Evolutionary conservation across 2,329 filamentous ascomycete genomes (phyloP), one percentile per base, ranked within the genome.

Genomic region (Pseudocercospora pini-densiflorae): DNA sequence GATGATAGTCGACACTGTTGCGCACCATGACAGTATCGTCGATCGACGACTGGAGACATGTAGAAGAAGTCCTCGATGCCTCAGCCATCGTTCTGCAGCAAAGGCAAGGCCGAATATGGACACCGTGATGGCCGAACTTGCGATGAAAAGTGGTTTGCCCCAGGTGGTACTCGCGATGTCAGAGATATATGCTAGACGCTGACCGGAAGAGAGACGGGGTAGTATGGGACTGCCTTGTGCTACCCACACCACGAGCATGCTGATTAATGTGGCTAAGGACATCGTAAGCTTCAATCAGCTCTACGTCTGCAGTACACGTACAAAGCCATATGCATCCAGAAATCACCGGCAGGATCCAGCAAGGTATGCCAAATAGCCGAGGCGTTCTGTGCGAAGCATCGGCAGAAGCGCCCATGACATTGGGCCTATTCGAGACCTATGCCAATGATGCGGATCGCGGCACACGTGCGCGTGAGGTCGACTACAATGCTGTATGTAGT

Each of bases 61-160:
- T 14, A 59, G 57, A 21, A 59, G 27, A 24, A 40, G 33, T 23
- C 57, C 57, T 21, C 27, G 19, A 43, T 59, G 57, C n/a, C 57
- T 31, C 21, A 59, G 40, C 33, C 40, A 59, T 59, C 57, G 57
- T 29, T 59, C 57, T n/a, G 40, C 57, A 45, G 33, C 57, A 24
- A 59, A 59, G 16, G 57, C 57, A 23, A 59, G 33, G 9, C 57
- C 57, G 31, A 59, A 59, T 1, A 59, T 45, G 19, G 9, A 16
- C 31, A 43, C 57, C 1, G 57, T 59, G 33, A 59, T 24, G 19
- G n/a, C 27, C 19, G 29, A 40, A 27, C 33, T 45, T 5, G 57
- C 23, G 16, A 59, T 59, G 33, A 59, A 59, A 12, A 59, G 57
- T 24, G 57, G 57, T 59, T 59, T 59, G 33, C 57, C 57, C 57